phyloP scores from a whole-genome alignment of 306 rosid genomes.

The Acacia acuminata region DNA sequence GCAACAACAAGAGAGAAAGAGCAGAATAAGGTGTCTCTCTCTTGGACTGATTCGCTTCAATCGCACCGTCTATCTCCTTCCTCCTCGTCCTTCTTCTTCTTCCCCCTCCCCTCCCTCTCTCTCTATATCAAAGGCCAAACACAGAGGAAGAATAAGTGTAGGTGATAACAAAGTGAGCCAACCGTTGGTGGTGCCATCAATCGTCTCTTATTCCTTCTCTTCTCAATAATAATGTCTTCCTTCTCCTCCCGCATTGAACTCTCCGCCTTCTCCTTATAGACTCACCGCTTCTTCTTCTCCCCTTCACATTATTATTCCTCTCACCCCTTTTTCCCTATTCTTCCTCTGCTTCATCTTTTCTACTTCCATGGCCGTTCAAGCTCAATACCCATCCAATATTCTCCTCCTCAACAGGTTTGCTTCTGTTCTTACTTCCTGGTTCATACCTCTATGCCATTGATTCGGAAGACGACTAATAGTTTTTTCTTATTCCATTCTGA shows the following conservation, averaged over 20 bases:
- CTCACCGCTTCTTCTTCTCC: slow-evolving; percentile 40
- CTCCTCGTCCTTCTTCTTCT: not conserved
- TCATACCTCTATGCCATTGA: not conserved
- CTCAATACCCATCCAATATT: slow-evolving; percentile 90
- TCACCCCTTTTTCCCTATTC: not conserved
- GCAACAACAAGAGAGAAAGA: slow-evolving; percentile 26
- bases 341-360: not conserved
- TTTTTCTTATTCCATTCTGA: not conserved
- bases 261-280: slow-evolving; percentile 49
- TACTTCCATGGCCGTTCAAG: slow-evolving; percentile 88
- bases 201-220: slow-evolving; percentile 27
- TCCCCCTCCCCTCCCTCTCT: not conserved
- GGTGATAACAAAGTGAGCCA: slow-evolving; percentile 46
- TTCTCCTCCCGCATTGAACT: slow-evolving; percentile 54
- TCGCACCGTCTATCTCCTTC: slow-evolving; percentile 77
- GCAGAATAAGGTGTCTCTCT: slow-evolving; percentile 63
- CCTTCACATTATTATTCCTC: slow-evolving; percentile 34
- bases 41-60: slow-evolving; percentile 84
- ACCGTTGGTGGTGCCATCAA: slow-evolving; percentile 23
- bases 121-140: slow-evolving; percentile 5
- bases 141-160: slow-evolving; percentile 28
- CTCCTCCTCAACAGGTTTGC: slow-evolving; percentile 76
- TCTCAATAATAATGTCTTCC: slow-evolving; percentile 5
- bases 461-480: not conserved
- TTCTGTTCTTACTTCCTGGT: not conserved